phyloP scores from a whole-genome alignment of 2,329 filamentous ascomycete genomes.

The Trichoderma cornu-damae region DNA sequence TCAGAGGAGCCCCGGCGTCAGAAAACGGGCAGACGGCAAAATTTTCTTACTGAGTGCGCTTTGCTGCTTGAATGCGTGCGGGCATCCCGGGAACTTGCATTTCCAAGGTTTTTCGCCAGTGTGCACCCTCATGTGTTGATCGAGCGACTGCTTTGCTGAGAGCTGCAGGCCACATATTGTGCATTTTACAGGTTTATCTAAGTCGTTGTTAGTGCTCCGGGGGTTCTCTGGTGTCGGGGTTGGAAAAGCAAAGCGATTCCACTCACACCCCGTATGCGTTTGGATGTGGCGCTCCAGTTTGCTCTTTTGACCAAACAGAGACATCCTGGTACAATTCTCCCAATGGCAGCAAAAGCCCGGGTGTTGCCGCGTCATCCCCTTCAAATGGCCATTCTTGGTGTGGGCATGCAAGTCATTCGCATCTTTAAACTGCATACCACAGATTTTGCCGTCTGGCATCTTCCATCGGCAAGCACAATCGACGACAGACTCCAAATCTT shows the following conservation, averaged over 20 bases:
- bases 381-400: constrained; percentile 47
- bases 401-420: constrained; percentile 52
- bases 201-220: neutral
- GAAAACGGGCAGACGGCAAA: neutral
- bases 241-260: neutral
- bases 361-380: constrained; percentile 38
- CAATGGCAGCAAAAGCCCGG: constrained; percentile 52
- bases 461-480: constrained; percentile 35
- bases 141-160: constrained; percentile 62
- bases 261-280: constrained; percentile 59
- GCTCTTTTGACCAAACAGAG: constrained; percentile 54
- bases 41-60: constrained; percentile 58
- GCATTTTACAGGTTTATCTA: constrained; percentile 57
- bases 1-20: constrained; percentile 19
- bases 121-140: constrained; percentile 63
- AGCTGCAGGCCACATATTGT: constrained; percentile 52
- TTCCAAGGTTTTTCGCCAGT: constrained; percentile 60
- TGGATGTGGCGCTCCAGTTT: constrained; percentile 62
- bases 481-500: constrained; percentile 19
- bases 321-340: constrained; percentile 50
- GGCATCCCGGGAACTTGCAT: constrained; percentile 48
- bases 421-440: constrained; percentile 36
- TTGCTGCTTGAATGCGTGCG: constrained; percentile 60
- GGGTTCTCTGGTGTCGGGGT: neutral
- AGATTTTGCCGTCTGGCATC: constrained; percentile 25